phyloP scores from a whole-genome alignment of 2,329 filamentous ascomycete genomes.

The Hypoxylon sp. region DNA sequence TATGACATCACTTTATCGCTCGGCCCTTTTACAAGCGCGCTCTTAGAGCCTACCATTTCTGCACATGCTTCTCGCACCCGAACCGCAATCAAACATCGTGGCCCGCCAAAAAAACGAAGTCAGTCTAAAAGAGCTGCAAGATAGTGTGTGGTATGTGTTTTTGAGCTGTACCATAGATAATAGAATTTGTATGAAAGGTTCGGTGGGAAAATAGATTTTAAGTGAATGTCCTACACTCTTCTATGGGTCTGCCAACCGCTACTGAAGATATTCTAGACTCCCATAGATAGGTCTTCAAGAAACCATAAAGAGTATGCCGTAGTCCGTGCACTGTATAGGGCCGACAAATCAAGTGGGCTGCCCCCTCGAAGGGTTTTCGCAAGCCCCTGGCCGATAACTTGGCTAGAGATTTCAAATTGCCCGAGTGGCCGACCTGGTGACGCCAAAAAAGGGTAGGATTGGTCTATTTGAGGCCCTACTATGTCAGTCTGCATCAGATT shows the following conservation, averaged over 20 bases:
- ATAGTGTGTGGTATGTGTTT: too few species aligned
- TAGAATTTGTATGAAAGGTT: constrained; percentile 11
- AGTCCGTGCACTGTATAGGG: constrained; percentile 5
- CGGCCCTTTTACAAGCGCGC: constrained; percentile 25
- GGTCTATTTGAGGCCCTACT: constrained; percentile 32
- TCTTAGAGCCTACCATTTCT: constrained; percentile 24
- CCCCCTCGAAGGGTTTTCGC: constrained; percentile 13
- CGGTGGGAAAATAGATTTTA: constrained; percentile 14
- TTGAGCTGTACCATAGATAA: background rate
- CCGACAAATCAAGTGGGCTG: constrained; percentile 17
- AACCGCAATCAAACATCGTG: constrained; percentile 33
- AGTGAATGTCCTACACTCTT: constrained; percentile 34
- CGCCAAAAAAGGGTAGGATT: constrained; percentile 36
- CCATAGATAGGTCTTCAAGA: constrained; percentile 26
- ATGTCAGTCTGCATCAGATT: constrained; percentile 42
- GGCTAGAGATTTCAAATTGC: constrained; percentile 26
- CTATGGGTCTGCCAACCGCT: constrained; percentile 24
- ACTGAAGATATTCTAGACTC: constrained; percentile 34
- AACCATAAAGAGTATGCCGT: constrained; percentile 25
- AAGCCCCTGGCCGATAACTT: constrained; percentile 30
- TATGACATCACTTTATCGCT: constrained; percentile 38
- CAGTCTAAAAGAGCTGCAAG: constrained; percentile 6
- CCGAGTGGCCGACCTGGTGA: constrained; percentile 37
- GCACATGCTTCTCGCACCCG: constrained; percentile 29
- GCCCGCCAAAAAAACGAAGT: constrained; percentile 13